Percentiles rank a stretch among this genome's conserved stretches.
These are phyloP conservation scores for Bacterosira constricta DNA, from an alignment of 108 stramenopile genomes.

Conservation along the genomic window DNA sequence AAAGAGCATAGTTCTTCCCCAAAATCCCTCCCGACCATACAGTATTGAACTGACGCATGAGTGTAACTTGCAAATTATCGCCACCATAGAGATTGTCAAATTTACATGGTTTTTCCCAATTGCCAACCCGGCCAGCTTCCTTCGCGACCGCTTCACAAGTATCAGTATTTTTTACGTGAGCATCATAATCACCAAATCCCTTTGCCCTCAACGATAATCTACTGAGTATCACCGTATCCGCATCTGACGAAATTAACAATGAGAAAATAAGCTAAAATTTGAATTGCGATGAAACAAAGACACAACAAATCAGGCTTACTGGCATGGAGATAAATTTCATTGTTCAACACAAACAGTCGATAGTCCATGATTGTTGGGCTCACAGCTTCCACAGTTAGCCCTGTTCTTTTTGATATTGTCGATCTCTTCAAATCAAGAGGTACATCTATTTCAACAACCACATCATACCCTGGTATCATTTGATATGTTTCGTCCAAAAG, in stretches of 20 bases:
- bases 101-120: slow-evolving; percentile 16
- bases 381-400: not conserved
- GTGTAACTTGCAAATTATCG: slow-evolving; percentile 18
- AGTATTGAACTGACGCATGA: slow-evolving; percentile 34
- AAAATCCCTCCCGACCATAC: slow-evolving; percentile 33
- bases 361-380: slow-evolving; percentile 43
- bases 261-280: no score
- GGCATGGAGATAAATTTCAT: slow-evolving; percentile 33
- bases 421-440: slow-evolving; percentile 27
- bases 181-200: slow-evolving; percentile 10
- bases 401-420: not conserved
- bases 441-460: slow-evolving; percentile 34
- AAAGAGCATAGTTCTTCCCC: slow-evolving; percentile 46
- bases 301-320: no score
- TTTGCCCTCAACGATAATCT: slow-evolving; percentile 22
- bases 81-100: slow-evolving; percentile 36
- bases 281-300: no score
- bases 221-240: slow-evolving; percentile 26
- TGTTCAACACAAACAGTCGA: slow-evolving; percentile 37
- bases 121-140: slow-evolving; percentile 3
- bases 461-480: slow-evolving; percentile 38
- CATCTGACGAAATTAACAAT: no score
- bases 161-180: not conserved
- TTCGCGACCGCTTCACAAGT: not conserved
- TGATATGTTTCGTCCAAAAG: slow-evolving; percentile 28